phyloP scores from a whole-genome alignment of 495 filamentous ascomycete genomes.

The Podospora comata region DNA sequence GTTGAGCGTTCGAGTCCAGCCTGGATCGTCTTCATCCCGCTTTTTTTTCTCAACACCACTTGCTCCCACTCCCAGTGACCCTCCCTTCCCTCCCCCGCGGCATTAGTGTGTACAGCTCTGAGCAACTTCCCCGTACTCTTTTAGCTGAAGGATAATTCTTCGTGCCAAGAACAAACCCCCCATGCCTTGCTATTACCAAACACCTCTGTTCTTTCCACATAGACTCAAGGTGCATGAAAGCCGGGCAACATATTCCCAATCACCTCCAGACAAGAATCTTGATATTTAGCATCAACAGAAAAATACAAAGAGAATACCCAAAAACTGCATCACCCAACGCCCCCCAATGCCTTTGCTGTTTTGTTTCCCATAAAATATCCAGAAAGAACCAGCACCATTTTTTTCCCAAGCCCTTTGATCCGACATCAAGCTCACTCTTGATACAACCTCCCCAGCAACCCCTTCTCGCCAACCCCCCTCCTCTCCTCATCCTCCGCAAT shows the following conservation, averaged over 20 bases:
- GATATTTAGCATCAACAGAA: neutral
- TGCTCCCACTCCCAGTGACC: neutral
- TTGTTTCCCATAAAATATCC: neutral
- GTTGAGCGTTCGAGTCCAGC: neutral
- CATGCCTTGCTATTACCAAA: slow-evolving; percentile 85
- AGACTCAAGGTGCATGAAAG: slow-evolving; percentile 82
- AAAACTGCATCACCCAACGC: neutral
- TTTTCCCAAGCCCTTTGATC: neutral
- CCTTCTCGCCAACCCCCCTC: slow-evolving; percentile 22
- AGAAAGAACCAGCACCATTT: neutral
- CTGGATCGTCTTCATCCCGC: neutral
- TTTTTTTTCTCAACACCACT: neutral
- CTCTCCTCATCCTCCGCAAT: slow-evolving; percentile 32
- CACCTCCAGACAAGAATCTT: neutral
- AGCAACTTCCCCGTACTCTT: slow-evolving; percentile 63
- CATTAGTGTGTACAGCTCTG: slow-evolving; percentile 99
- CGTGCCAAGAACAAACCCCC: slow-evolving; percentile 80
- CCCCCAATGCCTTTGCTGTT: neutral
- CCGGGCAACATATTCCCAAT: slow-evolving; percentile 60
- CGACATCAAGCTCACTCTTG: slow-evolving; percentile 22
- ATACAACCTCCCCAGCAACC: slow-evolving; percentile 32
- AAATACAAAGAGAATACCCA: neutral
- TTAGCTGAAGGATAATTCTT: slow-evolving; percentile 89
- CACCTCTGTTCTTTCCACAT: slow-evolving; percentile 59
- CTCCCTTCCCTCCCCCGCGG: slow-evolving; percentile 43